Evolutionary conservation across 2,329 filamentous ascomycete genomes (phyloP).

Genomic region (Alternaria sp.): DNA sequence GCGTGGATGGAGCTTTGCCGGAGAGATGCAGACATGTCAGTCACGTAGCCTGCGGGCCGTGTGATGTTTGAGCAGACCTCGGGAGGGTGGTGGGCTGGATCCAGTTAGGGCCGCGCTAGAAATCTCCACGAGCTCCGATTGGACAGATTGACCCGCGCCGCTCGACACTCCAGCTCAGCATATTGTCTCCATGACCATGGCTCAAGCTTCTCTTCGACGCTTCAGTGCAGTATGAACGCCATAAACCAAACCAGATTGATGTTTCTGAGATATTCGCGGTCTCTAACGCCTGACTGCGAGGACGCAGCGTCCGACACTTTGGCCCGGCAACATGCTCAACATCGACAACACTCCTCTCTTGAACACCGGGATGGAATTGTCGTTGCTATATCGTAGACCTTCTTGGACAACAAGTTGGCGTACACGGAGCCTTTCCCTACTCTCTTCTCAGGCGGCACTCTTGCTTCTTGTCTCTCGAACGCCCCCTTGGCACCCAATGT

Average conservation of each 20-base stretch:
- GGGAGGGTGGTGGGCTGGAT: background rate
- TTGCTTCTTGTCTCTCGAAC: no score
- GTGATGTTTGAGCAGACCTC: background rate
- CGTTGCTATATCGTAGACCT: background rate
- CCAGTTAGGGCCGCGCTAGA: background rate
- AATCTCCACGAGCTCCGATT: background rate
- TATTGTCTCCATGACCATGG: background rate
- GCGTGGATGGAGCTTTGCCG: background rate
- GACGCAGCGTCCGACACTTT: conserved; percentile 88
- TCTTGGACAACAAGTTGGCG: background rate
- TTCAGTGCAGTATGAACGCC: background rate
- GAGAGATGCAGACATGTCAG: background rate
- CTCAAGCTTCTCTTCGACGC: background rate
- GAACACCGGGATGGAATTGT: conserved; percentile 40
- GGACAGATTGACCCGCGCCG: background rate
- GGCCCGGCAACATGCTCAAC: conserved; percentile 95
- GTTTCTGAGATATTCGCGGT: conserved; percentile 57
- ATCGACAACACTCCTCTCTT: conserved; percentile 80
- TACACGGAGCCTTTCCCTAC: no score
- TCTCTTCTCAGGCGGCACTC: no score
- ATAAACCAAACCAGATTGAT: background rate
- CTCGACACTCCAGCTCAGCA: background rate
- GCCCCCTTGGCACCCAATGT: background rate
- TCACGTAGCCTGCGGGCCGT: background rate
- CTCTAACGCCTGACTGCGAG: conserved; percentile 79